Evolutionary conservation across 2,329 filamentous ascomycete species (phyloP).

Genomic region (Xylariaceae sp.): DNA sequence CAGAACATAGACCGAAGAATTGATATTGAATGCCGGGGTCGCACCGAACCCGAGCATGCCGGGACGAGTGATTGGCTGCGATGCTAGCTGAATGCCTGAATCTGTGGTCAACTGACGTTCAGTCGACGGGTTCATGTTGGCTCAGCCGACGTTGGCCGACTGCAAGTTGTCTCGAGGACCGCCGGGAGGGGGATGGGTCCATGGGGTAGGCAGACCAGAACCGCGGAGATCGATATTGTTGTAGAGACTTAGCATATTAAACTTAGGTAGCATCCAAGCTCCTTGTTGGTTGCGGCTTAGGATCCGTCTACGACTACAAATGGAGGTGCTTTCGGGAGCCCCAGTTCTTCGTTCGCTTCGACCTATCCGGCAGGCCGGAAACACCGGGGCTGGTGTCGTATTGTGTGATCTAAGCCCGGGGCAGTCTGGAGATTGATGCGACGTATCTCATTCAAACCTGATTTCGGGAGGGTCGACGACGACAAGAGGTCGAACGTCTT

Average conservation of each 20-base stretch:
- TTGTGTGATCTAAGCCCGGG: neutral
- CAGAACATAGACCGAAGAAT: neutral
- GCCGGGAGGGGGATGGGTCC: conserved; percentile 7
- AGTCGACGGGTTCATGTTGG: neutral
- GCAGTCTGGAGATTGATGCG: conserved; percentile 1
- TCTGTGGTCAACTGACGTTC: conserved; percentile 7
- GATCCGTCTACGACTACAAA: neutral
- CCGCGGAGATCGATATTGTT: neutral
- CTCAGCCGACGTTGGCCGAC: conserved; percentile 8
- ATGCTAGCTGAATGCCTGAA: conserved; percentile 3
- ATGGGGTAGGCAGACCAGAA: conserved; percentile 11
- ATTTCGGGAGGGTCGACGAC: neutral
- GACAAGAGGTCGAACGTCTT: neutral
- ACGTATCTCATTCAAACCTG: neutral
- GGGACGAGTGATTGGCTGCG: conserved; percentile 2
- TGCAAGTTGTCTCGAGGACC: conserved; percentile 11
- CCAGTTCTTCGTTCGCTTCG: conserved; percentile 15
- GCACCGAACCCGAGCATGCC: neutral
- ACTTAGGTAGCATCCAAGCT: neutral
- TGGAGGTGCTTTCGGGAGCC: conserved; percentile 12
- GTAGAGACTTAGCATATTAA: conserved; percentile 5
- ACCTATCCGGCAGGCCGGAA: conserved; percentile 14
- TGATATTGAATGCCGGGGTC: conserved; percentile 2
- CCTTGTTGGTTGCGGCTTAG: neutral
- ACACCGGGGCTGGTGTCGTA: conserved; percentile 2